These are phyloP conservation scores for Microdochium paspali DNA, from an alignment of 2,329 filamentous ascomycete species.

Conservation along the genomic window DNA sequence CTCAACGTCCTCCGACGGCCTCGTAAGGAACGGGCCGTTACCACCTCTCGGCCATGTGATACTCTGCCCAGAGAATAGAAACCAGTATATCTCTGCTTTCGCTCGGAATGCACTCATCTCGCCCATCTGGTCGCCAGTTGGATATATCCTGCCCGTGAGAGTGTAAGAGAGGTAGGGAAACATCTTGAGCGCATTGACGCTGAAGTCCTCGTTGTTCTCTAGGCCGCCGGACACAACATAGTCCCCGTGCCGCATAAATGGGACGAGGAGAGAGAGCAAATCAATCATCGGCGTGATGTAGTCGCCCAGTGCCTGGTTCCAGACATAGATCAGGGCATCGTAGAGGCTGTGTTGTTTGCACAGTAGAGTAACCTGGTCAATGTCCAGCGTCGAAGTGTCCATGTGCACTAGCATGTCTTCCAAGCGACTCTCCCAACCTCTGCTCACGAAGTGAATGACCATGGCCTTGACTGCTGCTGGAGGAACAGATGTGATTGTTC, in stretches of 20 bases:
- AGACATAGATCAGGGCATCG: constrained; percentile 92
- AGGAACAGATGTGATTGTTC: constrained; percentile 64
- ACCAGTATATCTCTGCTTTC: constrained; percentile 85
- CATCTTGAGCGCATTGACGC: constrained; percentile 74
- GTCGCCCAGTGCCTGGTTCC: constrained; percentile 84
- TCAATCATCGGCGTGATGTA: constrained; percentile 88
- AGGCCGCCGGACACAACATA: constrained; percentile 39
- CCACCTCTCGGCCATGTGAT: constrained; percentile 65
- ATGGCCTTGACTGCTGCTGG: constrained; percentile 79
- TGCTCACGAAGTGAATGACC: constrained; percentile 69
- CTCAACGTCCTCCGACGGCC: constrained; percentile 45
- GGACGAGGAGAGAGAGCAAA: constrained; percentile 60
- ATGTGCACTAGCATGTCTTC: constrained; percentile 95
- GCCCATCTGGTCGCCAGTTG: constrained; percentile 66
- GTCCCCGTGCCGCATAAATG: constrained; percentile 46
- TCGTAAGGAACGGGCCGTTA: constrained; percentile 50
- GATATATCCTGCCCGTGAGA: constrained; percentile 84
- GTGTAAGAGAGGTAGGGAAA: constrained; percentile 93
- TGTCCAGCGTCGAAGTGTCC: constrained; percentile 81
- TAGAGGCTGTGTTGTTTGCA: constrained; percentile 91
- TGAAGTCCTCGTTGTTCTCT: constrained; percentile 51
- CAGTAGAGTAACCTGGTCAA: constrained; percentile 82
- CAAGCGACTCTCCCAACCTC: constrained; percentile 65
- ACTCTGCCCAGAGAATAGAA: constrained; percentile 79
- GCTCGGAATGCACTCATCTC: constrained; percentile 66